phyloP scores from a whole-genome alignment of 768 basidiomycete genomes.

The Naganishia antarctica region DNA sequence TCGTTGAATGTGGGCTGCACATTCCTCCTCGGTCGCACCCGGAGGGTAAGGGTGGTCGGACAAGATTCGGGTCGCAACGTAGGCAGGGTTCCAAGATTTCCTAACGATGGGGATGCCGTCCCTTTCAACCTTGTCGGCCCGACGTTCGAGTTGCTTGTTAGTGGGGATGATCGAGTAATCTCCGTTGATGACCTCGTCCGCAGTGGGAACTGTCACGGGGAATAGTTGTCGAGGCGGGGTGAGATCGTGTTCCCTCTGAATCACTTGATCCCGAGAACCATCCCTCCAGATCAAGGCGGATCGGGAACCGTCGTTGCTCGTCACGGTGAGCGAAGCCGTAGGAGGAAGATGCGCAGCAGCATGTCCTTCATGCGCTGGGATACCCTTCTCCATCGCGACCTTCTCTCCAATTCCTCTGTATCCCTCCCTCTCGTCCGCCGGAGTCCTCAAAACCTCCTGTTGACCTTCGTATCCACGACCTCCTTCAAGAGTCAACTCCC shows the following conservation, averaged over 20 bases:
- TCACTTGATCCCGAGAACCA: constrained; percentile 4
- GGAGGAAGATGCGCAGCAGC: constrained; percentile 4
- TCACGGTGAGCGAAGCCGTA: background rate
- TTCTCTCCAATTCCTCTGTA: constrained; percentile 10
- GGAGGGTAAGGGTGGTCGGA: constrained; percentile 24
- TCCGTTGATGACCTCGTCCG: constrained; percentile 1
- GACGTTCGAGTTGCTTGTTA: background rate
- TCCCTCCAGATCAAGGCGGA: constrained; percentile 21
- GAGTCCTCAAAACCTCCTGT: constrained; percentile 3
- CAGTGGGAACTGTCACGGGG: constrained; percentile 14
- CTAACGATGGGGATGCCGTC: background rate
- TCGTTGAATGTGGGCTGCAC: constrained; percentile 16
- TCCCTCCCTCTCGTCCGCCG: background rate
- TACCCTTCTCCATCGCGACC: background rate
- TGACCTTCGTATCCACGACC: background rate
- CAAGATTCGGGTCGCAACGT: constrained; percentile 22
- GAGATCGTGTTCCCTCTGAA: constrained; percentile 18
- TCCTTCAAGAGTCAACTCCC: constrained; percentile 13
- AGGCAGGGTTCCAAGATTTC: constrained; percentile 19
- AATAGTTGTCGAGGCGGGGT: constrained; percentile 8
- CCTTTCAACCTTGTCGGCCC: background rate
- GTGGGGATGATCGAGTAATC: constrained; percentile 16
- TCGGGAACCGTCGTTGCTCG: constrained; percentile 1
- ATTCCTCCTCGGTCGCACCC: constrained; percentile 12
- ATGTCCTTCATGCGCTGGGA: constrained; percentile 1